phyloP scores from a whole-genome alignment of 352 stramenopile genomes.

The Phytophthora parvispora region DNA sequence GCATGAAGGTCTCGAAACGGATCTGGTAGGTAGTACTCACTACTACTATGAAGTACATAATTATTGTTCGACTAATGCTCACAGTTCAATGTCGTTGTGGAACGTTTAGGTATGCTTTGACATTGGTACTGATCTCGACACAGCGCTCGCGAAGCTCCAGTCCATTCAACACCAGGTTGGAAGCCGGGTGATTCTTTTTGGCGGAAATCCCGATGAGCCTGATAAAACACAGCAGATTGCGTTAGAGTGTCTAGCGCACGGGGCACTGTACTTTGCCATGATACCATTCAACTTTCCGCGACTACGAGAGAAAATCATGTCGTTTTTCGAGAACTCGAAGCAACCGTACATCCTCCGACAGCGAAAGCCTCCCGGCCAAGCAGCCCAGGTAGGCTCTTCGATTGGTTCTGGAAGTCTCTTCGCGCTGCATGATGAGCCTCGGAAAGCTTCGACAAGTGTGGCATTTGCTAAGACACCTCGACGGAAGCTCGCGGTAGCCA shows the following conservation, averaged over 20 bases:
- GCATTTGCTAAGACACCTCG: conserved; percentile 45
- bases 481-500: conserved; percentile 42
- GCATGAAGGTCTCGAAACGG: conserved; percentile 36
- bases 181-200: conserved; percentile 65
- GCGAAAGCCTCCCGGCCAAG: conserved; percentile 36
- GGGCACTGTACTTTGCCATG: conserved; percentile 69
- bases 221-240: conserved; percentile 44
- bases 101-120: conserved; percentile 72
- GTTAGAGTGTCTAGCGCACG: conserved; percentile 52
- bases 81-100: not conserved
- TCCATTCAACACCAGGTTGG: conserved; percentile 48
- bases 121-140: conserved; percentile 57
- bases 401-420: conserved; percentile 59
- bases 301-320: conserved; percentile 62
- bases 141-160: conserved; percentile 49
- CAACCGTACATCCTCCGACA: conserved; percentile 71
- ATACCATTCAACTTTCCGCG: conserved; percentile 70
- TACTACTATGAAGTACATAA: too few species aligned
- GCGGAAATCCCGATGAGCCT: conserved; percentile 48
- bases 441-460: conserved; percentile 48
- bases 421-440: conserved; percentile 39
- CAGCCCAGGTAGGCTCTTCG: conserved; percentile 34
- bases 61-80: not conserved
- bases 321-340: conserved; percentile 62
- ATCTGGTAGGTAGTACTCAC: conserved; percentile 78